phyloP scores from a whole-genome alignment of 306 rosid species.

The Acmispon strigosus region DNA sequence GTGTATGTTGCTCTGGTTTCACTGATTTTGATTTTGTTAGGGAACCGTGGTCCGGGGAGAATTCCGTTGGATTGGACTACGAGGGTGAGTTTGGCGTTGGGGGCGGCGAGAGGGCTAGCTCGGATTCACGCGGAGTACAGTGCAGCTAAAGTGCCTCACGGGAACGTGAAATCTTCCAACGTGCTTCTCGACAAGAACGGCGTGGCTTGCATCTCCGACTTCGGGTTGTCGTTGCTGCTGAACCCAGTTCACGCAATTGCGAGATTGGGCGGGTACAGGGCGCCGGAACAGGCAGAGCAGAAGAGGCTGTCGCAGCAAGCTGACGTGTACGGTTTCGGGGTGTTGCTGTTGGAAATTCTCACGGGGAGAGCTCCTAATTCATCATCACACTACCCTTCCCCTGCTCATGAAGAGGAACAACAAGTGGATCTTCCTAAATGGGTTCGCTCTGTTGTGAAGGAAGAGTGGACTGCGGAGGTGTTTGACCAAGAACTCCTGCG shows the following conservation, averaged over 20 bases:
- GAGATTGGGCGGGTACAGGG: constrained; percentile 83
- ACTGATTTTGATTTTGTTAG: constrained; percentile 22
- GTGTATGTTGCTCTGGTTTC: too few relatives aligned
- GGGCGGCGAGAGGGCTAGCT: constrained; percentile 89
- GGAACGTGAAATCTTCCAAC: constrained; percentile 85
- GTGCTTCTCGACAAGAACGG: constrained; percentile 94
- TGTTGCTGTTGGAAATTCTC: constrained; percentile 74
- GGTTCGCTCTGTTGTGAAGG: constrained; percentile 90
- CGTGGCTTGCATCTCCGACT: constrained; percentile 85
- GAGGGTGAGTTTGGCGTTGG: constrained; percentile 81
- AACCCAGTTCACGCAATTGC: constrained; percentile 95
- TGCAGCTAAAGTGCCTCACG: constrained; percentile 76
- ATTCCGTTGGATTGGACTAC: constrained; percentile 99
- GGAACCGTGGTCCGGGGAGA: constrained; percentile 93
- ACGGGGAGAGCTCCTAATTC: constrained; percentile 63
- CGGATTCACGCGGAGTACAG: constrained; percentile 69
- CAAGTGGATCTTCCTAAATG: constrained; percentile 78
- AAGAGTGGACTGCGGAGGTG: constrained; percentile 99
- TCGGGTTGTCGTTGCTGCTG: constrained; percentile 70
- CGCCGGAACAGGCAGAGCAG: constrained; percentile 77
- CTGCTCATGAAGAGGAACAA: constrained; percentile 50
- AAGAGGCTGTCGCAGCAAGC: constrained; percentile 81
- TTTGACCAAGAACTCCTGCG: constrained; percentile 85
- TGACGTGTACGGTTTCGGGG: constrained; percentile 87
- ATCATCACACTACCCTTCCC: constrained; percentile 61